A percentile compares a stretch with the other conserved stretches of the same genome.
phyloP scores from a whole-genome alignment of 2,329 filamentous ascomycete species.

The Exophiala xenobiotica region DNA sequence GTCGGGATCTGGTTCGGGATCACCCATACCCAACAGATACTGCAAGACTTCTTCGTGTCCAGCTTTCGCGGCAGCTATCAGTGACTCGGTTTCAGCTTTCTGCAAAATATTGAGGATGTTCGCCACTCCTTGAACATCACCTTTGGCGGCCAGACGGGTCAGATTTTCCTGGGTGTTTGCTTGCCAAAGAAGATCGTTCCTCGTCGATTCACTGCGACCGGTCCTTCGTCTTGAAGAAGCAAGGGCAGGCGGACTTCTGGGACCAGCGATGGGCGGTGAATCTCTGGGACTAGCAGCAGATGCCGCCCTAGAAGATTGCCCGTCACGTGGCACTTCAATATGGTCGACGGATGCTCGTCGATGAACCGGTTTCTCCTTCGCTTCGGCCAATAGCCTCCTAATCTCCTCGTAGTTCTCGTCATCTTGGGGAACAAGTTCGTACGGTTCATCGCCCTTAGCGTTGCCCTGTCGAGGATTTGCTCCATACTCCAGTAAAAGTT shows the following conservation, averaged over 20 bases:
- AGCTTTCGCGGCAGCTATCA: constrained; percentile 87
- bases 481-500: constrained; percentile 76
- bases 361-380: constrained; percentile 54
- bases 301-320: constrained; percentile 42
- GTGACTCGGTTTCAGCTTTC: constrained; percentile 74
- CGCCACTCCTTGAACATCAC: constrained; percentile 50
- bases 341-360: constrained; percentile 46
- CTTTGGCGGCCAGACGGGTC: constrained; percentile 49
- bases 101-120: constrained; percentile 51
- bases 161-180: constrained; percentile 51
- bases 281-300: constrained; percentile 48
- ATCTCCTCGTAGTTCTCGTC: constrained; percentile 79
- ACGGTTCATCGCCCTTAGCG: constrained; percentile 85
- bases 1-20: constrained; percentile 66
- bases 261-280: constrained; percentile 41
- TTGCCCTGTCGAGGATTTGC: constrained; percentile 91
- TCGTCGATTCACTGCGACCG: constrained; percentile 49
- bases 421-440: constrained; percentile 76
- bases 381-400: constrained; percentile 64
- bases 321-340: constrained; percentile 36
- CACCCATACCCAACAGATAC: constrained; percentile 68
- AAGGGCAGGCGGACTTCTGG: constrained; percentile 40
- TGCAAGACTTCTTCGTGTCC: constrained; percentile 87
- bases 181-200: constrained; percentile 52
- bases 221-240: constrained; percentile 43